Evolutionary conservation across 2,329 filamentous ascomycete genomes (phyloP), one percentile per base, ranked within the genome.

Genomic region (Colletotrichum lentis): DNA sequence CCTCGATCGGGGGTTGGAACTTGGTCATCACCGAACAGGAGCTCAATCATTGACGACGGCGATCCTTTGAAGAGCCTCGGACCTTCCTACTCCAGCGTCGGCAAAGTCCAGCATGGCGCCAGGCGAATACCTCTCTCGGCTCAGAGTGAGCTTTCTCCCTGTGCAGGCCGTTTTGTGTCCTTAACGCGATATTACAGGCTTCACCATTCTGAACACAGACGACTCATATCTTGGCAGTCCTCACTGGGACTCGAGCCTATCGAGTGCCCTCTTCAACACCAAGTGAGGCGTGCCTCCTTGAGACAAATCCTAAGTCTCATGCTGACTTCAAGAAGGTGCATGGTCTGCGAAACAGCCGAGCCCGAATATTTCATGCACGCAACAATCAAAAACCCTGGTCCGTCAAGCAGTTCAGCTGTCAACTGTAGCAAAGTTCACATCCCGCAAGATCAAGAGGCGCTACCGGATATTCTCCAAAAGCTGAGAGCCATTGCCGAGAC

Each of bases 351-450:
- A 11, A 12, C 10, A 18, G 20, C 16, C 6, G 57, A 60, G 41
- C 57, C 57, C 14, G 46, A 60, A 18, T 60, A 50, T 44, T 60
- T 60, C 35, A 14, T 60, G 22, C 46, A 60, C 20, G 18, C 12
- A 12, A 22, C 14, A 2, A 50, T 60, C 1, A 5, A 20, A 7
- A 49, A 52, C 16, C 22, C 31, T 7, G 3, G 35, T 22, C 1
- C 20, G 2, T 39, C 31, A 3, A 31, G 12, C 10, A 8, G 4
- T 3, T n/a, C 3, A 5, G 18, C 2, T 31, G 1, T 1, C 16
- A 8, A 20, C 1, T 11, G 14, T 20, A 3, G 16, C 10, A 10
- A 43, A 43, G 22, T 3, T 12, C 22, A 31, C 3, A 10, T 50
- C 3, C 14, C 12, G n/a, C n/a, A n/a, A n/a, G n/a, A n/a, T 18